Evolutionary conservation across 2,329 filamentous ascomycete species (phyloP), one percentile per base, ranked within the genome.

Genomic region (Exophiala viscosa): DNA sequence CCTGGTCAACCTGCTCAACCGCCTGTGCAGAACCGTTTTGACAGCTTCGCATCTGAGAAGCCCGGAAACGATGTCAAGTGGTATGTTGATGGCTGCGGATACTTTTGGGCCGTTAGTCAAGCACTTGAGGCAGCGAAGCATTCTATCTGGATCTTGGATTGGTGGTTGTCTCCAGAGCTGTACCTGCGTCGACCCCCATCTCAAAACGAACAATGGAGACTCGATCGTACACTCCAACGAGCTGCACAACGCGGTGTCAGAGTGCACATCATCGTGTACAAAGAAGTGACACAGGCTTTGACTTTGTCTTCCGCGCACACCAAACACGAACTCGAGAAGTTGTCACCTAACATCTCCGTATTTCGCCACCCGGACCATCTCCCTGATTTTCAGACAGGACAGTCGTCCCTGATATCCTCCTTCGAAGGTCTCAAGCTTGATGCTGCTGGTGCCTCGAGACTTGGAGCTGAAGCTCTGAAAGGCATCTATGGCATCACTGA

Each of bases 321-420:
- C 3, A 93, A 92, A 65, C 83, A 89, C 65, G 77, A 79, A 38
- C 74, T 96, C 28, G 89, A 96, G 66, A 78, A 73, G 6, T 76
- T 92, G 33, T 88, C 93, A 65, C 83, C 83, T 7, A 95, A 95
- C 65, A 93, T 96, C 69, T 81, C 83, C 40, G 90, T 96, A 9
- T 95, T 96, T 69, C 80, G 91, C 15, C 90, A 96, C 67, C 92
- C 92, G 2, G 91, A 96, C 64, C 91, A 96, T 72, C 70, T 86
- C 3, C 88, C 89, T 1, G 88, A 87, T 61, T 81, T 82, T 43
- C 81, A 87, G 58, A 85, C 83, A 31, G 64, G 91, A 15, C 76
- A 82, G 35, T 80, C 82, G 0, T 77, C 74, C 1, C 75, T 86
- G 57, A 67, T 79, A 8, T 70, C 78, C 13, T 79, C 67, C 64